phyloP scores from a whole-genome alignment of 345 rosid species.

The Cardamine resedifolia region DNA sequence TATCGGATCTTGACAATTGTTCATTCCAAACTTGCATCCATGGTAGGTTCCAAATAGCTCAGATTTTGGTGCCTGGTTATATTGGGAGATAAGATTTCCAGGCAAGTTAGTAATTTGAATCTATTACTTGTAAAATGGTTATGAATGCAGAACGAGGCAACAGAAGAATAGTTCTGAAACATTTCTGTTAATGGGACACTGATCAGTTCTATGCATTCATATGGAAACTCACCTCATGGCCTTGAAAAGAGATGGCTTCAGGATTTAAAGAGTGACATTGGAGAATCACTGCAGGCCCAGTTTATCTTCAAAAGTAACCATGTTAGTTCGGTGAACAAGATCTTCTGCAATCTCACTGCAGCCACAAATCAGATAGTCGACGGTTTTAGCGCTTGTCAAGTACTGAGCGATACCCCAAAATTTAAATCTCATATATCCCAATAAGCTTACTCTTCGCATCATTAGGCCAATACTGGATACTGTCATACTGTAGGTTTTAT shows the following conservation, averaged over 20 bases:
- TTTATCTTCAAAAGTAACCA: constrained; percentile 59
- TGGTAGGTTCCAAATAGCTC: constrained; percentile 42
- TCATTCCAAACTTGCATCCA: constrained; percentile 59
- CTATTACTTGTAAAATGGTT: constrained; percentile 10
- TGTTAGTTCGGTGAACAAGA: constrained; percentile 58
- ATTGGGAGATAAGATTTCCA: not conserved
- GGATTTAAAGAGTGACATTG: constrained; percentile 69
- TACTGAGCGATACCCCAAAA: constrained; percentile 34
- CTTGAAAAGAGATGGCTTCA: constrained; percentile 75
- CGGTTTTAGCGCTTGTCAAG: constrained; percentile 63
- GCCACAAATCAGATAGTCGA: constrained; percentile 54
- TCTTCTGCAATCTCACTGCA: constrained; percentile 61
- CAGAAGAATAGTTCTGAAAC: not conserved
- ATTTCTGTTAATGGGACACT: not conserved
- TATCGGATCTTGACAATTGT: constrained; percentile 92
- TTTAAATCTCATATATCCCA: not conserved
- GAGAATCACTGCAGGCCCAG: constrained; percentile 62
- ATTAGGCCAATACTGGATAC: not conserved
- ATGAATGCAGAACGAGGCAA: not conserved
- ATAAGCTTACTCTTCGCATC: not conserved
- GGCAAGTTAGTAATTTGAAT: not conserved
- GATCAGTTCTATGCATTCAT: constrained; percentile 42
- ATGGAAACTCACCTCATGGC: constrained; percentile 56
- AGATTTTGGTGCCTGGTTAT: not conserved
- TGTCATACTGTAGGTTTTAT: not conserved